Percentiles rank a stretch among this genome's conserved stretches.
Conservation (phyloP, 2,329 filamentous ascomycete species). For the Penicillium sclerotigenum region DNA sequence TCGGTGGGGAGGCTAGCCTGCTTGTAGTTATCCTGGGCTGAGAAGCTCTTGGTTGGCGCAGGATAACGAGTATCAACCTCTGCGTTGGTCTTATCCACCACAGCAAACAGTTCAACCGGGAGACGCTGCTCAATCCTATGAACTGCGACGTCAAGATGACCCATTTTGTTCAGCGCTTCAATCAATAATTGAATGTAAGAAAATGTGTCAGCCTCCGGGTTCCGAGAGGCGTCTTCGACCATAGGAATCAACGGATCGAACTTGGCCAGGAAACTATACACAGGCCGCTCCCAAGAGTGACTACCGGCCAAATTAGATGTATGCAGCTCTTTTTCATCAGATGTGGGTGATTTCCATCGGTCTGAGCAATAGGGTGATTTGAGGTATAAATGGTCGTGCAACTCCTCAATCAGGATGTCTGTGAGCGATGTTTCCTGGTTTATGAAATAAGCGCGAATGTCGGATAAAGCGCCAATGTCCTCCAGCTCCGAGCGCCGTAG, state of each 20-base stretch:
- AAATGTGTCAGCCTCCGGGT: constrained; percentile 93
- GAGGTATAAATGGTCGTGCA: constrained; percentile 94
- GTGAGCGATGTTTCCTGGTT: constrained; percentile 91
- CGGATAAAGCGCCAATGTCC: constrained; percentile 81
- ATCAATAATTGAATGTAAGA: constrained; percentile 85
- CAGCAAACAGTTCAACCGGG: constrained; percentile 86
- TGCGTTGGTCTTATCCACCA: constrained; percentile 91
- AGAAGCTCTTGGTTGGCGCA: constrained; percentile 61
- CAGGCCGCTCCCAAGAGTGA: constrained; percentile 50
- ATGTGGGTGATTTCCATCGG: constrained; percentile 75
- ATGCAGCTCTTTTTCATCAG: constrained; percentile 37
- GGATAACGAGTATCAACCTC: constrained; percentile 92
- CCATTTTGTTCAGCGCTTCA: constrained; percentile 86
- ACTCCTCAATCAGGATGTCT: constrained; percentile 93
- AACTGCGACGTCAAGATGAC: constrained; percentile 77
- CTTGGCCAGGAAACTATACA: constrained; percentile 57
- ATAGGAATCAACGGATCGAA: constrained; percentile 57
- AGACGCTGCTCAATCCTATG: constrained; percentile 89
- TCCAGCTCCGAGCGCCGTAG: constrained; percentile 86
- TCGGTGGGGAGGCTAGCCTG: constrained; percentile 60
- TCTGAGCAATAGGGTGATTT: constrained; percentile 98
- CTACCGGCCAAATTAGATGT: constrained; percentile 29
- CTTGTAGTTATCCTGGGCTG: constrained; percentile 43
- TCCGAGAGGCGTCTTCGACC: constrained; percentile 84
- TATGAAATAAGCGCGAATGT: constrained; percentile 80